phyloP scores from a whole-genome alignment of 2,329 filamentous ascomycete species.

The Metarhizium album region DNA sequence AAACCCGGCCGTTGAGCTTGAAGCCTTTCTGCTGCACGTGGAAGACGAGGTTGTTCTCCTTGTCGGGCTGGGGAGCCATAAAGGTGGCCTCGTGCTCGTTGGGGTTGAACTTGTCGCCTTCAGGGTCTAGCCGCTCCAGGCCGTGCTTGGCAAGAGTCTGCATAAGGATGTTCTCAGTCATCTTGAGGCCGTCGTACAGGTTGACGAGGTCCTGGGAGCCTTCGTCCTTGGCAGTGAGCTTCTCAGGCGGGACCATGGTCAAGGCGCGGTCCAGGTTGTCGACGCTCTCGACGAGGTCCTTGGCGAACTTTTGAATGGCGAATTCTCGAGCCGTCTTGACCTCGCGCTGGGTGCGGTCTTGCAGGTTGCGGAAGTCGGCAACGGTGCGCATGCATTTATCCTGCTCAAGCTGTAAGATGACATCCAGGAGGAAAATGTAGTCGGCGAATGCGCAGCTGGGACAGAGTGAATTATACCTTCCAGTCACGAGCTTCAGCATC shows the following conservation, averaged over 20 bases:
- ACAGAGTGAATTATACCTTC: conserved; percentile 54
- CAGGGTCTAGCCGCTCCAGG: conserved; percentile 76
- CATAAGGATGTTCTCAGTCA: conserved; percentile 88
- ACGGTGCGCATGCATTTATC: conserved; percentile 91
- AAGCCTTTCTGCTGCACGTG: conserved; percentile 94
- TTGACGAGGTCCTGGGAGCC: conserved; percentile 62
- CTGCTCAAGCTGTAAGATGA: conserved; percentile 32
- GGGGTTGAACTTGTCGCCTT: conserved; percentile 83
- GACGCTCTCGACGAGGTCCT: conserved; percentile 87
- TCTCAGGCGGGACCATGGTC: conserved; percentile 62
- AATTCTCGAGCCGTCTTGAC: conserved; percentile 82
- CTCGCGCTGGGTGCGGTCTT: conserved; percentile 87
- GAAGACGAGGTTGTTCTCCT: conserved; percentile 86
- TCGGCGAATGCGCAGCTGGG: background rate
- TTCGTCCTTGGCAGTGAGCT: conserved; percentile 47
- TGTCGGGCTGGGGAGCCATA: conserved; percentile 76
- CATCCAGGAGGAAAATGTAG: background rate
- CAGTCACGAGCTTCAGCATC: conserved; percentile 54
- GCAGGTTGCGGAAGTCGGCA: conserved; percentile 95
- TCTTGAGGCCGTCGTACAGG: conserved; percentile 82
- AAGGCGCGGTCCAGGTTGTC: conserved; percentile 97
- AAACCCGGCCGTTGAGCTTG: conserved; percentile 76
- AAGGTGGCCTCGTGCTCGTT: conserved; percentile 96
- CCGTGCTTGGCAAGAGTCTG: conserved; percentile 88
- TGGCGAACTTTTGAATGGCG: conserved; percentile 89